Base-by-base conservation (phyloP, 805 yeast genomes). In the Monosporozyma unispora region DNA sequence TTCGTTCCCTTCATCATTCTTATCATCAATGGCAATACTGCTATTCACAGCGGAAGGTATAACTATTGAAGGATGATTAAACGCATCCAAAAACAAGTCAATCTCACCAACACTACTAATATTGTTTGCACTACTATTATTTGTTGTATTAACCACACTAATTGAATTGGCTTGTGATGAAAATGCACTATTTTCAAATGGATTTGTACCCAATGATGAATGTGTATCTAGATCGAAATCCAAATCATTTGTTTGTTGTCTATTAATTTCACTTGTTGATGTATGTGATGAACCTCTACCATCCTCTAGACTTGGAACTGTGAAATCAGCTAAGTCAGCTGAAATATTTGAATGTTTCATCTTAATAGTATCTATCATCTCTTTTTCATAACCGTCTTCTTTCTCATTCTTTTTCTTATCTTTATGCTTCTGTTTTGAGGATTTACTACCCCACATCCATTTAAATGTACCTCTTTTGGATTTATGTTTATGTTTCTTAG, bases 401-500 rank as follows among this genome's bases (percentile, higher is more conserved):
- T 40, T 25, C 11, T 27, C 27, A 8, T 43, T 14, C 2, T 33
- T 14, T 19, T 44, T 19, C 10, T 44, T n/a, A n/a, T 23, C 16
- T n/a, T 46, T 44, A 19, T 44, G 38, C 27, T 50, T 53, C 47
- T 50, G 53, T n/a, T 45, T 44, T 29, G 45, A 46, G 21, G 45
- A 41, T 10, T 46, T 49, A 31, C 49, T 40, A 10, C 59, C 55
- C 61, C 61, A 57, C 48, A 62, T 62, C 60, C 64, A 58, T n/a
- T 59, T 50, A 12, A 56, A 39, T 28, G 61, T 54, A 42, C 56
- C 57, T 27, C 57, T 53, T 44, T 57, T 57, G 12, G 54, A 38
- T 44, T 52, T 54, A 16, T 56, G 50, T 38, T 59, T 51, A 35
- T 52, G 55, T 23, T 27, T 44, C 9, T 16, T 37, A 12, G 27